These are phyloP conservation scores for Alternaria viburni DNA, from an alignment of 2,329 filamentous ascomycete genomes.

Conservation along the genomic window DNA sequence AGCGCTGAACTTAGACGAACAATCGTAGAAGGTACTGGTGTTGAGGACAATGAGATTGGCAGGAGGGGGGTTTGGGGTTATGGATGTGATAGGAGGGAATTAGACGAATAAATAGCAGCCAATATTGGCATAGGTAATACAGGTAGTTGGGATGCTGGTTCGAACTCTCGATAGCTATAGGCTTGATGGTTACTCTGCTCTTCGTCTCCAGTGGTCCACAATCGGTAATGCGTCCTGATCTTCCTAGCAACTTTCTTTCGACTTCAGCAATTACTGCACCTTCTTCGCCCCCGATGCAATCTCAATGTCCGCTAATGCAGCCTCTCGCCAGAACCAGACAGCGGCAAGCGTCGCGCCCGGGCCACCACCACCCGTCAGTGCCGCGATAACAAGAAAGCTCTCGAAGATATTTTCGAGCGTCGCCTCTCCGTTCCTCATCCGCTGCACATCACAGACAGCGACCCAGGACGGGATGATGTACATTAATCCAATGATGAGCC, in stretches of 20 bases:
- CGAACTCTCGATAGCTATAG: not conserved
- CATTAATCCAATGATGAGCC: slow-evolving; percentile 10
- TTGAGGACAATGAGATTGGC: not conserved
- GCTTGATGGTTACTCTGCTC: not conserved
- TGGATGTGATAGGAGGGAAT: not conserved
- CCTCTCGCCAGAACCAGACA: slow-evolving; percentile 25
- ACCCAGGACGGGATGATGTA: slow-evolving; percentile 12
- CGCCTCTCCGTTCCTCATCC: slow-evolving; percentile 13
- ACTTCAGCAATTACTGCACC: not conserved
- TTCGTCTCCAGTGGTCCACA: not conserved
- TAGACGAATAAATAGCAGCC: not conserved
- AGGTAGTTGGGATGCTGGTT: not conserved
- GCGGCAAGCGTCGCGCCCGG: slow-evolving; percentile 18
- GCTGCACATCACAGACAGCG: slow-evolving; percentile 20
- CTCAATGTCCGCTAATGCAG: slow-evolving; percentile 20
- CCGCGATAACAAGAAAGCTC: slow-evolving; percentile 6
- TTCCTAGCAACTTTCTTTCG: not conserved
- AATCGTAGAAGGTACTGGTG: not conserved
- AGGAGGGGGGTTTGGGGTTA: not conserved
- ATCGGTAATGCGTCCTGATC: not conserved
- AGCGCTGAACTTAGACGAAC: not conserved
- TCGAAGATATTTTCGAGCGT: slow-evolving; percentile 12
- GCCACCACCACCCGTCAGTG: slow-evolving; percentile 13
- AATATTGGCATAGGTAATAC: not conserved
- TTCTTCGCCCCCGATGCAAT: slow-evolving; percentile 13